Evolutionary conservation across 2,329 filamentous ascomycete species (phyloP), one percentile per base, ranked within the genome.

Genomic region (Alternaria ethzedia): DNA sequence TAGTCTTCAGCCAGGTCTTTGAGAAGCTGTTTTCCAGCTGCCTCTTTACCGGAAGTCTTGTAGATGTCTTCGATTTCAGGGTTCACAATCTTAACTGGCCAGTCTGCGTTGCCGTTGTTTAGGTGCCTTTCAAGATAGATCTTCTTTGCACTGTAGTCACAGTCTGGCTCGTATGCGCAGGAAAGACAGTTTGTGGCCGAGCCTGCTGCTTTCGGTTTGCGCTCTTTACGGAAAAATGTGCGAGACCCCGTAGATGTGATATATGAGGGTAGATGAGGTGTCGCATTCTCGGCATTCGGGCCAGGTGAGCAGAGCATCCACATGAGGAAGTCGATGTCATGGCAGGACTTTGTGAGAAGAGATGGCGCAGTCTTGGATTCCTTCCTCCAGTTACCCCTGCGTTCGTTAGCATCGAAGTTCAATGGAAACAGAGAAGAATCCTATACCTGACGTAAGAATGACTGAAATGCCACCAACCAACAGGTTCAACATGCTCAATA

Each of bases 401-500:
- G 11, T 5, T 12, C 7, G 17, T 64, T n/a, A 68, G 69, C 36
- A 63, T 36, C 12, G 3, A 26, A 21, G 21, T n/a, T 0, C 10
- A 28, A 8, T 5, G 25, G 36, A 7, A 45, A 4, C 12, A 13
- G 17, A n/a, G 44, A 17, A 17, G 12, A 6, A 6, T 6, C 11
- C 68, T 76, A 56, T 79, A 86, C 84, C 88, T 88, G 36, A 98
- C 95, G 56, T 78, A 79, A 43, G 56, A 69, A 57, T 78, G 76
- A n/a, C 55, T 63, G 77, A 96, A 98, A 78, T 98, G 96, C 93
- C 94, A 98, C 90, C 91, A 97, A 1, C 96, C 96, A 0, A 99
- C 90, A 0, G 96, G 96, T 79, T 98, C 96, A 0, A 93, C 96
- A 80, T 98, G 96, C 67, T 96, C 92, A 43, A 97, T 86, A 43